Evolutionary conservation across 2,329 filamentous ascomycete species (phyloP).

Genomic region (Periconia sp.): DNA sequence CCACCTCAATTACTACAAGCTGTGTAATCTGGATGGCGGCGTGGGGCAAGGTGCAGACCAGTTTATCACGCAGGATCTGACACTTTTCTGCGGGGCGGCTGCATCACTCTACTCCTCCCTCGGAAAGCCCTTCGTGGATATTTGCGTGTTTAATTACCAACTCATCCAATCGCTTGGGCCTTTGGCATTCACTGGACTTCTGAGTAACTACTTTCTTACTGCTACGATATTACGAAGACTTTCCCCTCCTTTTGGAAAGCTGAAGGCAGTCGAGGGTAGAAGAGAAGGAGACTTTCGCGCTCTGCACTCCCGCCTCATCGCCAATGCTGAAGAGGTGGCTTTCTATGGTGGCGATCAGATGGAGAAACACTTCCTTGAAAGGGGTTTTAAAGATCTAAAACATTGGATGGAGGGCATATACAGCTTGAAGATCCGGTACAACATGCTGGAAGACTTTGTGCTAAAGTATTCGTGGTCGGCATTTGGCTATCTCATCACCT

Average conservation of each 20-base stretch:
- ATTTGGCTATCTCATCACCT: slow-evolving; percentile 92
- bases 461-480: slow-evolving; percentile 99
- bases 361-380: slow-evolving; percentile 90
- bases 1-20: slow-evolving; percentile 94
- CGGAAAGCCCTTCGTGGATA: slow-evolving; percentile 96
- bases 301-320: slow-evolving; percentile 88
- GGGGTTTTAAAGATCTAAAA: slow-evolving; percentile 90
- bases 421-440: slow-evolving; percentile 95
- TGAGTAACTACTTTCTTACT: slow-evolving; percentile 93
- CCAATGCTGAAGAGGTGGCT: slow-evolving; percentile 96
- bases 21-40: slow-evolving; percentile 90
- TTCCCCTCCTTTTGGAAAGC: slow-evolving; percentile 93
- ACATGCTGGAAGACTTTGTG: slow-evolving; percentile 98
- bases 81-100: slow-evolving; percentile 90
- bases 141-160: slow-evolving; percentile 98
- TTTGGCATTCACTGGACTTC: slow-evolving; percentile 80
- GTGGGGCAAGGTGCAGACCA: slow-evolving; percentile 92
- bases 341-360: slow-evolving; percentile 97
- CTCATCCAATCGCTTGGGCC: slow-evolving; percentile 90
- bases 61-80: slow-evolving; percentile 96
- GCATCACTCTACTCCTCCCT: slow-evolving; percentile 93
- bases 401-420: slow-evolving; percentile 99
- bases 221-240: slow-evolving; percentile 86
- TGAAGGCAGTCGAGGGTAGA: slow-evolving; percentile 94
- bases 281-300: slow-evolving; percentile 95